A percentile compares a stretch with the other conserved stretches of the same genome.
phyloP scores from a whole-genome alignment of 305 asterid genomes.

The Ilex paraguariensis region DNA sequence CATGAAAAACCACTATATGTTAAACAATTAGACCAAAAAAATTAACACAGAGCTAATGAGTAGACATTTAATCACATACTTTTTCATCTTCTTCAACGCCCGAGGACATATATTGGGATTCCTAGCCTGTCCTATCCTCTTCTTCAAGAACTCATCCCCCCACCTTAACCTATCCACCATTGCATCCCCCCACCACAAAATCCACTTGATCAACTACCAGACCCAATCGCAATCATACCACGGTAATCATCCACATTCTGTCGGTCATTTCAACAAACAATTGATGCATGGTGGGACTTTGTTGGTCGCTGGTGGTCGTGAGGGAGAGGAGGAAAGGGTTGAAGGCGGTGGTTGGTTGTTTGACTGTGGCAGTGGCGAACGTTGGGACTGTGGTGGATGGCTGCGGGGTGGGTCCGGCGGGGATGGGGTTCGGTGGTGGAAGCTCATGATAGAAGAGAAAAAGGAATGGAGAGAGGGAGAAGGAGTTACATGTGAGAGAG shows the following conservation, averaged over 20 bases:
- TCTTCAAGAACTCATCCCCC: conserved; percentile 69
- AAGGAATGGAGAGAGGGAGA: no score
- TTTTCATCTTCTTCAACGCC: conserved; percentile 53
- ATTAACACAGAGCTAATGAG: neutral
- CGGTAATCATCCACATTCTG: conserved; percentile 90
- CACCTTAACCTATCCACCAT: conserved; percentile 74
- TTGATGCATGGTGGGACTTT: no score
- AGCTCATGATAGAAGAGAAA: no score
- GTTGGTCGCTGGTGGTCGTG: no score
- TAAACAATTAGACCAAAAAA: neutral
- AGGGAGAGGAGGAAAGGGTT: no score
- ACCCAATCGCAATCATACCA: conserved; percentile 68
- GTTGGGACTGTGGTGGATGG: no score
- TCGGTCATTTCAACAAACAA: neutral
- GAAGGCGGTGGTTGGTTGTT: no score
- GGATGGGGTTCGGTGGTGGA: no score
- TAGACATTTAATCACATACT: conserved; percentile 26
- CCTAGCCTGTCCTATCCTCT: conserved; percentile 36
- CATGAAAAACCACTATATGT: neutral
- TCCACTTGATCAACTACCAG: conserved; percentile 80
- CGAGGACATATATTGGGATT: conserved; percentile 50
- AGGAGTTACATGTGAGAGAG: no score
- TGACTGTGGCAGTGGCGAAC: no score
- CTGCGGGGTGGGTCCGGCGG: no score
- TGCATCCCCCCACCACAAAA: conserved; percentile 88